These are phyloP conservation scores for Aureobasidium zeae DNA, from an alignment of 2,329 filamentous ascomycete genomes.

Conservation along the genomic window DNA sequence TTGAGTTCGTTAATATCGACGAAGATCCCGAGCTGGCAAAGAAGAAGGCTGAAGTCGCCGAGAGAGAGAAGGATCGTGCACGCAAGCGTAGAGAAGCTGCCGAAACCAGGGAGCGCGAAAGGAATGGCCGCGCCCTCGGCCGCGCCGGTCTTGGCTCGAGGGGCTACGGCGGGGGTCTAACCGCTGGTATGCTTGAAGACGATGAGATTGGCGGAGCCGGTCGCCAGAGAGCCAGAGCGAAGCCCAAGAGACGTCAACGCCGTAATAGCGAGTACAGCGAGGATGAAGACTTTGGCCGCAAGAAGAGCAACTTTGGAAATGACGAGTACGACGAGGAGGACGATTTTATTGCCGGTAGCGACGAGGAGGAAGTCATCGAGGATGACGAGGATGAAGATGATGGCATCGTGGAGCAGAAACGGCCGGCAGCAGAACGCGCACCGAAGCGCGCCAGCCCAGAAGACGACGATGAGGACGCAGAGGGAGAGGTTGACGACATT, in stretches of 20 bases:
- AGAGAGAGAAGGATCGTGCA: slow-evolving; percentile 62
- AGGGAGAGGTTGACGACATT: slow-evolving; percentile 26
- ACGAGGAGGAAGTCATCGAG: slow-evolving; percentile 47
- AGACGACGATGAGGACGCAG: slow-evolving; percentile 29
- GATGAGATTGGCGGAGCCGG: slow-evolving; percentile 35
- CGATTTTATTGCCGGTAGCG: slow-evolving; percentile 66
- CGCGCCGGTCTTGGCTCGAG: slow-evolving; percentile 41
- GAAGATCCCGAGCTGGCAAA: slow-evolving; percentile 69
- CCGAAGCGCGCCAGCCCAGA: slow-evolving; percentile 23
- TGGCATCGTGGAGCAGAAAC: slow-evolving; percentile 31
- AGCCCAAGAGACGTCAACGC: slow-evolving; percentile 29
- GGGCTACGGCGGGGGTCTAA: slow-evolving; percentile 48
- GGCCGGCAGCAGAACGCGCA: slow-evolving; percentile 19
- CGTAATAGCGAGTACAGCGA: slow-evolving; percentile 50
- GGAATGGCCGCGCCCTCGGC: slow-evolving; percentile 41
- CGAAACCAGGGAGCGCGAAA: slow-evolving; percentile 54
- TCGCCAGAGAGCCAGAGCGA: slow-evolving; percentile 19
- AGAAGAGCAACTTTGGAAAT: slow-evolving; percentile 50
- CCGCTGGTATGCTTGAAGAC: slow-evolving; percentile 61
- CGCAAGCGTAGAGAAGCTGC: slow-evolving; percentile 60
- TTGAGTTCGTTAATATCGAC: slow-evolving; percentile 59
- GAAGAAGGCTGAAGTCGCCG: slow-evolving; percentile 61
- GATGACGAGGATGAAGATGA: slow-evolving; percentile 48
- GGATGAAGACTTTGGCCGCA: slow-evolving; percentile 67
- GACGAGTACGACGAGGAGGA: slow-evolving; percentile 75